Base-by-base conservation (phyloP, 139 green algal genomes). In the Chlorella vulgaris region DNA sequence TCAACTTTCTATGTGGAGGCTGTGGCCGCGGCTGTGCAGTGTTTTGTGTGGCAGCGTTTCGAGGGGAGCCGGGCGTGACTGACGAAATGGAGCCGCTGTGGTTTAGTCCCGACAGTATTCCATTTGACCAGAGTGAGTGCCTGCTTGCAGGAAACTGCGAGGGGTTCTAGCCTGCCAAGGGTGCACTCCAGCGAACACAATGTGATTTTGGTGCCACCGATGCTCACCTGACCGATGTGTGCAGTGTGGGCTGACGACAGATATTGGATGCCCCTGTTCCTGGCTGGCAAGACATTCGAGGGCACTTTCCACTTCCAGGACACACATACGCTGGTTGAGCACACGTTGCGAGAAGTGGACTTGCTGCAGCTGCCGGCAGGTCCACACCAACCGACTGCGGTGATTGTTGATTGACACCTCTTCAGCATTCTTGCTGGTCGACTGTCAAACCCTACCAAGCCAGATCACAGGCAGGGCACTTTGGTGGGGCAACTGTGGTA, bases 61-160 rank as follows among this genome's bases (percentile, higher is more conserved):
- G 42, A 2, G 91, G 89, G 0, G 62, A 88, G 36, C 88, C 88
- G 0, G 69, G 40, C 19, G 77, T 90, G 29, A 87, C 83, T 18
- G 89, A 94, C 21, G 91, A 94, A 67, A 93, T 94, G 91, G 53
- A 42, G 15, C 89, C 91, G 0, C 36, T 79, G 22, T 94, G 86
- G 85, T 90, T 93, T 24, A 35, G 50, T 31, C 13, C 58, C 1
- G 58, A 65, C 1, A 61, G 88, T 0, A 74, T 94, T 4, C 91
- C 91, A 0, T 94, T 80, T 39, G 74, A 91, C 2, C 70, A 84
- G 10, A 91, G 55, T 65, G 22, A 65, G 55, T n/a, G n/a, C n/a
- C n/a, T n/a, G n/a, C n/a, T n/a, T n/a, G n/a, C n/a, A n/a, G n/a
- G n/a, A n/a, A n/a, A n/a, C n/a, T n/a, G n/a, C n/a, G n/a, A n/a